Conservation (phyloP, 2,329 filamentous ascomycete species). For the Colletotrichum truncatum region DNA sequence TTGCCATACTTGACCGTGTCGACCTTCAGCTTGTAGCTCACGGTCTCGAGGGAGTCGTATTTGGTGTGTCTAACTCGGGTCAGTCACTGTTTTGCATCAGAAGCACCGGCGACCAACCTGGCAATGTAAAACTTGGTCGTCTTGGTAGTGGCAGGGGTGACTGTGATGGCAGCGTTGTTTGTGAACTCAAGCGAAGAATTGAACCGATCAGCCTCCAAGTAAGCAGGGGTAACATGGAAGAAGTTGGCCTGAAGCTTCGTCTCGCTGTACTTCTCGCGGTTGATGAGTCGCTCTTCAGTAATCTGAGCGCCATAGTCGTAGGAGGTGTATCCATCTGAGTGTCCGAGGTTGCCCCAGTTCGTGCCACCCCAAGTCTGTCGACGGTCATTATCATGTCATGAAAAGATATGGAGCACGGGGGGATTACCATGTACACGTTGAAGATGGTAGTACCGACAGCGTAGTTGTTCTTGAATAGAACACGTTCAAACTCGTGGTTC, state of each 20-base stretch:
- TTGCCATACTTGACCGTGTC: constrained; percentile 59
- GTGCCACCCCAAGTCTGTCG: constrained; percentile 72
- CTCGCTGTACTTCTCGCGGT: constrained; percentile 78
- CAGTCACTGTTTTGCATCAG: fast-evolving
- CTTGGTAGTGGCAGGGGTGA: constrained; percentile 67
- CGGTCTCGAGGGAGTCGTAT: constrained; percentile 64
- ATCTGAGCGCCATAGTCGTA: constrained; percentile 62
- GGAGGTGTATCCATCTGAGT: constrained; percentile 66
- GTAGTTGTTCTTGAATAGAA: constrained; percentile 79
- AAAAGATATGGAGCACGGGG: too few relatives aligned
- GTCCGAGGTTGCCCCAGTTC: constrained; percentile 80
- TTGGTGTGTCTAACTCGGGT: constrained; percentile 59
- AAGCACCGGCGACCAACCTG: neutral
- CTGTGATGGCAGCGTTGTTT: constrained; percentile 54
- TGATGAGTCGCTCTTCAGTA: constrained; percentile 70
- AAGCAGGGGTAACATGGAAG: constrained; percentile 72
- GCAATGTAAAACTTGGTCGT: constrained; percentile 65
- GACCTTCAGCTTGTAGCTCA: constrained; percentile 68
- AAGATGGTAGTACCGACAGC: constrained; percentile 70
- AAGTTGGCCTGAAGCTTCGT: constrained; percentile 78
- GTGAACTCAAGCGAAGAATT: constrained; percentile 40
- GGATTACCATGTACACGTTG: constrained; percentile 77
- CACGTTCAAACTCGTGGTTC: constrained; percentile 74
- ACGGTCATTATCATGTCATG: constrained; percentile 69
- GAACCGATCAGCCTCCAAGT: constrained; percentile 64